Evolutionary conservation across 495 filamentous ascomycete species (phyloP), one percentile per base, ranked within the genome.

Genomic region (Penicillium coprophilum): DNA sequence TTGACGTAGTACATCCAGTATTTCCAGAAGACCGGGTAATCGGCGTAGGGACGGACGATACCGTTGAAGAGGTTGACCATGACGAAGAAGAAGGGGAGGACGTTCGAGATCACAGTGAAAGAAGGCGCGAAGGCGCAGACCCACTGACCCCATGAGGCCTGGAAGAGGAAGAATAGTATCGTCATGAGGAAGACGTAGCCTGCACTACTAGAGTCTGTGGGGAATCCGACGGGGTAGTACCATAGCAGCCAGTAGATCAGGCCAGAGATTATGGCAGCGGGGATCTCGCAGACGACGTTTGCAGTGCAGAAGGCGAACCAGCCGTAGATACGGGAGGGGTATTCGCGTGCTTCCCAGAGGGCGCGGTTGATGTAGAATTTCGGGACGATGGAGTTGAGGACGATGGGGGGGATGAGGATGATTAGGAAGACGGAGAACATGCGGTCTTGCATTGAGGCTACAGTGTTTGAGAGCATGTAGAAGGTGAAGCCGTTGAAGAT

Each of bases 401-500:
- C 73, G 40, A 86, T 87, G 1, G 89, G 84, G 0, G 89, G 86
- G 57, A 94, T 82, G 36, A 89, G 79, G 50, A 92, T 73, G 62
- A 94, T 86, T 34, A 90, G 56, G 78, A 92, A 94, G 51, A 70
- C 65, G 0, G 86, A 85, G 79, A 94, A 93, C 80, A 95, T 85
- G 57, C 87, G 82, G 70, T 90, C 83, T 70, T 95, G 87, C 75
- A 96, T 84, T 58, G 88, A 87, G 32, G 80, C 75, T 4, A 89
- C 71, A 1, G 79, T 81, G 65, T 85, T 74, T 13, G 87, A 86
- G 8, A 93, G 77, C 62, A 85, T 77, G 75, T 82, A 94, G 75
- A 94, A 96, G 15, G 91, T 92, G 67, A 95, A 94, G n/a, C 88
- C 87, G 68, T 89, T 90, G 75, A 86, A 85, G 53, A 86, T 83